Evolutionary conservation across 140 eudicot species (phyloP).

Genomic region (Ambrosia hybrid): DNA sequence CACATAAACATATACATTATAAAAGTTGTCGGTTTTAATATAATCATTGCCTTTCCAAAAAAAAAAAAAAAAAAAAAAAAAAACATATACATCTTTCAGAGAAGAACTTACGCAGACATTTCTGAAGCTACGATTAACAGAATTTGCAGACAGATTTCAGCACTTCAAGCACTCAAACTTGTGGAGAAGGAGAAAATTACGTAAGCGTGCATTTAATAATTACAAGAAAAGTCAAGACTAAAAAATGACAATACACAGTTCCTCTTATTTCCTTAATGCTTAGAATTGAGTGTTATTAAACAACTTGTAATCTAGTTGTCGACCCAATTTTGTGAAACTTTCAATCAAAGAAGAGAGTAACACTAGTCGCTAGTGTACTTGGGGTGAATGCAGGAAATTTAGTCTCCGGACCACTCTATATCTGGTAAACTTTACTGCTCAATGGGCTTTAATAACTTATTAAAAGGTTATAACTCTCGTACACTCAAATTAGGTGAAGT

Average conservation of each 20-base stretch:
- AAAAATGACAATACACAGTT: constrained; percentile 12
- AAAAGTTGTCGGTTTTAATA: too few species aligned
- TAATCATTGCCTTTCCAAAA: too few species aligned
- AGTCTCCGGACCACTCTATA: constrained; percentile 12
- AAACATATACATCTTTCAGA: constrained; percentile 7
- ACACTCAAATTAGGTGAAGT: constrained; percentile 8
- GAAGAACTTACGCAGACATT: background rate
- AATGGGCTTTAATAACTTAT: background rate
- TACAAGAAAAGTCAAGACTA: too few species aligned
- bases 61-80: too few species aligned
- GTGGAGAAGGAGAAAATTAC: background rate
- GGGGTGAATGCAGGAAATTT: constrained; percentile 3
- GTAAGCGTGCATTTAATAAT: constrained; percentile 6
- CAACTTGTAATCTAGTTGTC: constrained; percentile 10
- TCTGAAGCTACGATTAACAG: background rate
- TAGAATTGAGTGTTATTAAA: background rate
- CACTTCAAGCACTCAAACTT: background rate
- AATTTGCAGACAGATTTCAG: background rate
- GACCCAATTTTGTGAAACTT: background rate
- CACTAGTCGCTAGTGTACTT: background rate
- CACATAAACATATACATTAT: background rate
- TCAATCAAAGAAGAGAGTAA: constrained; percentile 10
- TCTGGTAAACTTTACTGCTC: background rate
- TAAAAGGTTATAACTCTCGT: background rate
- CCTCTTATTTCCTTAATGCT: constrained; percentile 11